Percentiles rank a stretch among this genome's conserved stretches.
phyloP scores from a whole-genome alignment of 2,329 filamentous ascomycete species.

The Hirsutella thompsonii region DNA sequence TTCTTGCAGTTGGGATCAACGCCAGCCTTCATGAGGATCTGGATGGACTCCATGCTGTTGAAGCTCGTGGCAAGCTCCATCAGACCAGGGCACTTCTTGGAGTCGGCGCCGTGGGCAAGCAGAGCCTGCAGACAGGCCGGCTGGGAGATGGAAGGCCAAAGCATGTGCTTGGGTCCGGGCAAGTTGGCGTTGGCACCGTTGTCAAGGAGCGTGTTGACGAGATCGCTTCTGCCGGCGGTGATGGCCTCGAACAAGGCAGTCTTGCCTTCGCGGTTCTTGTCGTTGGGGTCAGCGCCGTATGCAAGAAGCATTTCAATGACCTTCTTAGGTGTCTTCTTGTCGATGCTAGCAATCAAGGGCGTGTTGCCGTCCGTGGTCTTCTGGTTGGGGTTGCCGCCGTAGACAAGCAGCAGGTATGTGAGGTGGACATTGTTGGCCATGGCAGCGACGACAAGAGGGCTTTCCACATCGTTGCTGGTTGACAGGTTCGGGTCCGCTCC shows the following conservation, averaged over 20 bases:
- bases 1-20: slow-evolving; percentile 50
- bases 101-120: slow-evolving; percentile 44
- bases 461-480: slow-evolving; percentile 36
- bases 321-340: slow-evolving; percentile 38
- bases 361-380: slow-evolving; percentile 45
- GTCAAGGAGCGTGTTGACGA: slow-evolving; percentile 36
- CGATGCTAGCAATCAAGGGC: slow-evolving; percentile 46
- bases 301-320: slow-evolving; percentile 47
- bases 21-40: slow-evolving; percentile 41
- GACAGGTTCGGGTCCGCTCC: slow-evolving; percentile 44
- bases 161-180: slow-evolving; percentile 54
- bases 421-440: slow-evolving; percentile 41
- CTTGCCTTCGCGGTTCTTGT: slow-evolving; percentile 47
- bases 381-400: slow-evolving; percentile 45
- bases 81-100: slow-evolving; percentile 45
- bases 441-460: slow-evolving; percentile 38
- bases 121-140: slow-evolving; percentile 45
- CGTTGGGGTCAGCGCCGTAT: slow-evolving; percentile 45
- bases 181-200: slow-evolving; percentile 54
- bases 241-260: slow-evolving; percentile 53
- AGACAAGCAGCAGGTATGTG: slow-evolving; percentile 45
- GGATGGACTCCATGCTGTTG: slow-evolving; percentile 50
- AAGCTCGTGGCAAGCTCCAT: slow-evolving; percentile 51
- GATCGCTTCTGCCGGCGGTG: slow-evolving; percentile 38
- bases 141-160: slow-evolving; percentile 52